phyloP scores from a whole-genome alignment of 2,329 filamentous ascomycete species.

The Epicoccum nigrum region DNA sequence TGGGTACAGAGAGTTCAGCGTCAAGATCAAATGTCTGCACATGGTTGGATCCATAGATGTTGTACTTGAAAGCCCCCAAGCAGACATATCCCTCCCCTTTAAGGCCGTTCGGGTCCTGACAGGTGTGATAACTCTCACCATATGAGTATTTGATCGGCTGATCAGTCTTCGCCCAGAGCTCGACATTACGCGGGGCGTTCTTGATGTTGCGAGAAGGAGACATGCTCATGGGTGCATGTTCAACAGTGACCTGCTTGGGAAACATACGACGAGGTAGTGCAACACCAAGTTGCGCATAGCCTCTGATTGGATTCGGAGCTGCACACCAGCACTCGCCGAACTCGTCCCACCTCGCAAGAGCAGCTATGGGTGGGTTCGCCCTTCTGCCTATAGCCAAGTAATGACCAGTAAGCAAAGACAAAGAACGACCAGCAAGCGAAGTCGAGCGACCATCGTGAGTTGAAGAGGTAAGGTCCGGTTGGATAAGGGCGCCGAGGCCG shows the following conservation, averaged over 20 bases:
- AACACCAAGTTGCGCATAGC: constrained; percentile 70
- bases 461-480: constrained; percentile 66
- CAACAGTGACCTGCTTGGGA: constrained; percentile 52
- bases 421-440: not conserved
- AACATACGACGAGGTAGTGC: constrained; percentile 43
- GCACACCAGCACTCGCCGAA: constrained; percentile 90
- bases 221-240: constrained; percentile 52
- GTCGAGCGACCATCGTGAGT: constrained; percentile 29
- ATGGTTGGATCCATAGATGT: constrained; percentile 49
- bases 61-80: constrained; percentile 50
- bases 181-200: constrained; percentile 51
- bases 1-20: constrained; percentile 33
- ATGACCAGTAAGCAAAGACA: not conserved
- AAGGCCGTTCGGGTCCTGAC: constrained; percentile 19
- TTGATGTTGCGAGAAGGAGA: constrained; percentile 45
- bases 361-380: constrained; percentile 56
- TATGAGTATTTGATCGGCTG: constrained; percentile 31
- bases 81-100: constrained; percentile 44
- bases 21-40: constrained; percentile 51
- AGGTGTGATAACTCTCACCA: constrained; percentile 22
- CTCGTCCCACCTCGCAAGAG: constrained; percentile 74
- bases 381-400: constrained; percentile 11
- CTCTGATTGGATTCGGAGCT: constrained; percentile 52
- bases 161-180: constrained; percentile 52
- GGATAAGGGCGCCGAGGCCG: constrained; percentile 69